Conservation (phyloP, 331 rosid genomes). For the Quercus lobata region DNA sequence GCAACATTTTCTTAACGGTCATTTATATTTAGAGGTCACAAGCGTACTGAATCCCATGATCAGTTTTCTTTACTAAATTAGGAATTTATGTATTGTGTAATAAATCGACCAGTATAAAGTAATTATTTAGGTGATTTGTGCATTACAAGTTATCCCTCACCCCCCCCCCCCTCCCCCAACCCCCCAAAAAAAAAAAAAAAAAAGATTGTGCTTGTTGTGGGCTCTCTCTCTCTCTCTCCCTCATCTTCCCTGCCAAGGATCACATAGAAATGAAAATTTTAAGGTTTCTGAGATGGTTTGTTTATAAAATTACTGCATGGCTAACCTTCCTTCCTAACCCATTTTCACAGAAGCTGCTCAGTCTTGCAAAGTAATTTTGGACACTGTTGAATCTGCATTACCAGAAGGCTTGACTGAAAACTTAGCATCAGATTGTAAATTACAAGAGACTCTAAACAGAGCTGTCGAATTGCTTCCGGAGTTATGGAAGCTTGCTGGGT, state of each 20-base stretch:
- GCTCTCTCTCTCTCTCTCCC: too few species aligned
- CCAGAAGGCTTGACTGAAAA: constrained; percentile 79
- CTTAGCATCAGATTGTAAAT: constrained; percentile 61
- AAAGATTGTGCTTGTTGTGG: too few species aligned
- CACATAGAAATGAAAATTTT: too few species aligned
- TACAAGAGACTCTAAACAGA: constrained; percentile 57
- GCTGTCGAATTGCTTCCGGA: constrained; percentile 86
- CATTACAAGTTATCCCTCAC: too few species aligned
- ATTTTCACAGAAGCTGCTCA: constrained; percentile 75
- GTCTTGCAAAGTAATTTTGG: constrained; percentile 75
- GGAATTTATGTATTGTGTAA: not conserved
- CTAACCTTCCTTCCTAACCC: not conserved
- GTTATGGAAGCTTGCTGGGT: constrained; percentile 72
- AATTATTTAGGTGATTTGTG: not conserved
- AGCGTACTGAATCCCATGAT: not conserved
- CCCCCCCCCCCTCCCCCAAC: too few species aligned
- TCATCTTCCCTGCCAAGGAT: too few species aligned
- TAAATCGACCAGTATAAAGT: not conserved
- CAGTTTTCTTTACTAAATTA: not conserved
- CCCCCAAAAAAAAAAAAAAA: too few species aligned
- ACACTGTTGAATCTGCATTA: constrained; percentile 76
- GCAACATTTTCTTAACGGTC: not conserved
- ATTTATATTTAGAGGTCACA: too few species aligned
- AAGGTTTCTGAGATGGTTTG: not conserved
- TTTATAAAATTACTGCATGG: not conserved